Conservation (phyloP, 441 rosid species). For the Populus hybrid region DNA sequence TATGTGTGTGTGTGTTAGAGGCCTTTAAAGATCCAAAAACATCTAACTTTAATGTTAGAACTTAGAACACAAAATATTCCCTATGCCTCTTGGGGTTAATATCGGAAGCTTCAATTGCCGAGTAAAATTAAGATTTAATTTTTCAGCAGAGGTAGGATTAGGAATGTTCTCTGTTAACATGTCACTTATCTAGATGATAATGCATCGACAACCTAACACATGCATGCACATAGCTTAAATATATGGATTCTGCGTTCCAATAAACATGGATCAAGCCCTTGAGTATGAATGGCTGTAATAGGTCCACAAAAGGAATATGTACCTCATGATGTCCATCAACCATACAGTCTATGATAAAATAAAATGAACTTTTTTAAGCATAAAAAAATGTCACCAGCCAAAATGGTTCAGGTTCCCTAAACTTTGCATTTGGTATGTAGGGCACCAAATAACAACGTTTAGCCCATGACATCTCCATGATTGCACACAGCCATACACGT, state of each 20-base stretch:
- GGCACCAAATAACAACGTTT: background rate
- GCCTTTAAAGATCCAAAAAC: too few relatives aligned
- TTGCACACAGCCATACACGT: slow-evolving; percentile 38
- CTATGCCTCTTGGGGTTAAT: background rate
- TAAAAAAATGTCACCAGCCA: slow-evolving; percentile 1
- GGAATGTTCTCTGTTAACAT: background rate
- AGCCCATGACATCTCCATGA: slow-evolving; percentile 19
- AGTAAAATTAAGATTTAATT: background rate
- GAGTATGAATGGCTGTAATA: background rate
- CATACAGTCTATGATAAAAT: background rate
- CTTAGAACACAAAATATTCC: background rate
- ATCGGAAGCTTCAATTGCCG: background rate
- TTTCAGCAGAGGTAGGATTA: background rate
- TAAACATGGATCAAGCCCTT: background rate
- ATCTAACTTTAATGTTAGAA: too few relatives aligned
- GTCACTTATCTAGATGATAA: background rate
- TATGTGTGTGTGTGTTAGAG: too few relatives aligned
- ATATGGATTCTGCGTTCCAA: background rate
- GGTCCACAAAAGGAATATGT: slow-evolving; percentile 6
- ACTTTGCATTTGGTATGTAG: background rate
- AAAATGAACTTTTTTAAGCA: background rate
- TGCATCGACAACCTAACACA: background rate
- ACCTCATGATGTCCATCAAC: background rate
- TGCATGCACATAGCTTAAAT: background rate
- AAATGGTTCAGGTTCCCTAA: background rate